Evolutionary conservation across 2,329 filamentous ascomycete species (phyloP), one percentile per base, ranked within the genome.

Genomic region (Ophiostoma angusticollis): DNA sequence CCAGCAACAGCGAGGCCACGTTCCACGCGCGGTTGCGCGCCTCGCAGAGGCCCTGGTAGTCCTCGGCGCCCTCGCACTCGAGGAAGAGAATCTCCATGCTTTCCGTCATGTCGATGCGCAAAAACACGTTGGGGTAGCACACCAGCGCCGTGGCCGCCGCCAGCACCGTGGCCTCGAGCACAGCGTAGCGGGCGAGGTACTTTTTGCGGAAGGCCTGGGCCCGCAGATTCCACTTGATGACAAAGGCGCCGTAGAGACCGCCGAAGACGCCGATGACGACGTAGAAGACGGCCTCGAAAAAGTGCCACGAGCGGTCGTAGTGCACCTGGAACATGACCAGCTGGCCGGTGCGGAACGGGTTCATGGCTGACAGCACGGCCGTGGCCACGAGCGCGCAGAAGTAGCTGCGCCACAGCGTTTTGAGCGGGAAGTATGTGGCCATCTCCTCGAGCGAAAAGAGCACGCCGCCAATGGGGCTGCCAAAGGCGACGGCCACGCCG

Each of bases 251-350:
- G 50, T 98, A 98, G 3, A 96, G 67, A 6, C 91, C 91, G 29
- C 91, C 91, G 50, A 98, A 96, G 21, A 91, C 71, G 33, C 91
- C 91, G 46, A 98, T 76, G 38, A 94, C 66, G 47, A 94, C 72
- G 59, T 93, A 98, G 55, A 96, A 96, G 19, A 94, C 60, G 4
- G 91, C 70, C 57, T 98, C 91, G 54, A 98, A 98, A 53, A 94
- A 94, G 62, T 98, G 91, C 91, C 91, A 98, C 29, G 83, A 80
- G 29, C 89, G 80, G 58, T 96, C 89, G 55, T 98, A 98, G 51
- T 78, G 77, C 52, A 98, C 89, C 52, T 94, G 87, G 60, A 98
- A 98, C 89, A 98, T 96, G 73, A 98, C 91, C 30, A 98, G 71
- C 55, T 98, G 91, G 16, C 91, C 91, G 0, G 91, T 96, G 37